These are phyloP conservation scores for Sonneratia alba DNA, from an alignment of 345 rosid genomes.

Conservation along the genomic window DNA sequence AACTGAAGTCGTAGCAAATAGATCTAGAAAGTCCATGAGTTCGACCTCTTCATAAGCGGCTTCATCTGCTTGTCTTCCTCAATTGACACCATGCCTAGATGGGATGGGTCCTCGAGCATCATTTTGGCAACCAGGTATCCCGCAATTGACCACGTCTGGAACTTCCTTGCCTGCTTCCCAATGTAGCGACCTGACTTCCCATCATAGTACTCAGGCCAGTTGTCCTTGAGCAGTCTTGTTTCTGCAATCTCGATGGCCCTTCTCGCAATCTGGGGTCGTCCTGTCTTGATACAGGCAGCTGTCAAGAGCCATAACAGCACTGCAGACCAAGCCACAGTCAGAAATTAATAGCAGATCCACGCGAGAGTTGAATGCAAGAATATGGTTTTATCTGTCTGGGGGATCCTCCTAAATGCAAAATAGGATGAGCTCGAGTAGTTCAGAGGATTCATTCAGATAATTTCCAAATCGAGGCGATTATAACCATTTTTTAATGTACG, in stretches of 20 bases:
- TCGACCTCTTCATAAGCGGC: conserved; percentile 65
- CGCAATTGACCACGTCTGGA: conserved; percentile 88
- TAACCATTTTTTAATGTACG: neutral
- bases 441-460: neutral
- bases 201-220: conserved; percentile 91
- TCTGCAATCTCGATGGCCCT: conserved; percentile 78
- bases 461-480: neutral
- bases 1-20: neutral
- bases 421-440: too few relatives aligned
- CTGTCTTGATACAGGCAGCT: conserved; percentile 84
- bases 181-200: conserved; percentile 84
- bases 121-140: conserved; percentile 91
- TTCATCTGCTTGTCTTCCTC: conserved; percentile 88
- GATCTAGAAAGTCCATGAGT: conserved; percentile 50
- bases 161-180: conserved; percentile 81
- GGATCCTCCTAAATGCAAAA: too few relatives aligned
- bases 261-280: conserved; percentile 90
- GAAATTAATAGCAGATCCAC: conserved; percentile 2
- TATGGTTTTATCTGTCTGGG: too few relatives aligned
- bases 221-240: conserved; percentile 57
- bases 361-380: too few relatives aligned
- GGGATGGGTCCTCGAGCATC: conserved; percentile 97
- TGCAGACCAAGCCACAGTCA: conserved; percentile 17
- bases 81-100: conserved; percentile 73
- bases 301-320: conserved; percentile 89